Base-by-base conservation (phyloP, 1,284 basidiomycete species). In the Ganoderma sp. region DNA sequence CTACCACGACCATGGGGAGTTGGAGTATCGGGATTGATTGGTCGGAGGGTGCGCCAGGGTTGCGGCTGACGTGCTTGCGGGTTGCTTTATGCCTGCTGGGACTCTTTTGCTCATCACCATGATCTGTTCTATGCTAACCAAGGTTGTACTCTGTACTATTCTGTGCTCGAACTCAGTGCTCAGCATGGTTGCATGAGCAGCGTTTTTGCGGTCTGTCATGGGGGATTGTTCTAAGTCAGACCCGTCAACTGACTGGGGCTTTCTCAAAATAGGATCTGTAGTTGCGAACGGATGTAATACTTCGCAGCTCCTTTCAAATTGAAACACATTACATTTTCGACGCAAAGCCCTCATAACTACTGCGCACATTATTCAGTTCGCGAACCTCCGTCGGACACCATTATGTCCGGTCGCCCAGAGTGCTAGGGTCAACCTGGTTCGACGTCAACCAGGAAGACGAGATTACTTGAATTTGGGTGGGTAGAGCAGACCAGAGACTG, bases 11-110 rank as follows among this genome's bases (percentile, higher is more conserved):
- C 70, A 71, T 48, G 70, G 61, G 8, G 73, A 75, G n/a, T 45
- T 68, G 9, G 72, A 74, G 56, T 73, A 73, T 66, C 67, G 65
- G 34, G 69, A 75, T 71, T 74, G 73, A 41, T 15, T 15, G 39
- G 39, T 59, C 4, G n/a, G n/a, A 15, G n/a, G 37, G 22, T 10
- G 58, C 12, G 3, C 12, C 3, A 5, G 19, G 22, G 22, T 0
- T 28, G 39, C 15, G 37, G 17, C 28, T 15, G 37, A 39, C 15
- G 25, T 62, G 19, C 61, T 48, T 45, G 28, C 15, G 19, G 7
- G 61, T 37, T 32, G 34, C 19, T 22, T 9, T 6, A 58, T 34
- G 56, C n/a, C 56, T 58, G 12, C 7, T 8, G 17, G 25, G 25
- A 56, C 25, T 32, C 12, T 25, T n/a, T 22, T 56, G 25, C 19